phyloP scores from a whole-genome alignment of 2,329 filamentous ascomycete genomes.

The Fusarium ramigenum region DNA sequence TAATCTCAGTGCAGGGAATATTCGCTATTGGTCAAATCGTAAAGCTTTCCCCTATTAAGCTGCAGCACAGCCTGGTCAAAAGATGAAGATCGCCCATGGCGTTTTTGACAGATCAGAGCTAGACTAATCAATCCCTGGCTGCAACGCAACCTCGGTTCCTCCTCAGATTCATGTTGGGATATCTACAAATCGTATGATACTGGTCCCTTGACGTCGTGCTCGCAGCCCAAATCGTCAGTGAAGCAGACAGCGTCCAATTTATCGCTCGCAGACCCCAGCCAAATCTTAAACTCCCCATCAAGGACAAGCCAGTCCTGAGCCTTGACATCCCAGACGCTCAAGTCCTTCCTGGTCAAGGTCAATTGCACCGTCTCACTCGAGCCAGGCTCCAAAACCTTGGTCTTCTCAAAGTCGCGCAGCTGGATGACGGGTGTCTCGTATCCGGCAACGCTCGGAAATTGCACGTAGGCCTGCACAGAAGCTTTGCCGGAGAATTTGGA shows the following conservation, averaged over 20 bases:
- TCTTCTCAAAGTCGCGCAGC: constrained; percentile 79
- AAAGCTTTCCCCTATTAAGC: not conserved
- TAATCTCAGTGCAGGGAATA: not conserved
- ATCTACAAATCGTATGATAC: constrained; percentile 20
- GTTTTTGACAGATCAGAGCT: not conserved
- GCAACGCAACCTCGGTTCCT: not conserved
- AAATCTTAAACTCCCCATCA: constrained; percentile 51
- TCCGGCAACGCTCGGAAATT: constrained; percentile 49
- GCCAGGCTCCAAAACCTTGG: constrained; percentile 62
- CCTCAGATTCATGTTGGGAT: not conserved
- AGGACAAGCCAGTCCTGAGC: constrained; percentile 74
- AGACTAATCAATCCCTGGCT: not conserved
- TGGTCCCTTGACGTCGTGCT: constrained; percentile 21
- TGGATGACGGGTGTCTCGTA: constrained; percentile 73
- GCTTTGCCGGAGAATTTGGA: constrained; percentile 53
- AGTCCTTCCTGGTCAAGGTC: constrained; percentile 70
- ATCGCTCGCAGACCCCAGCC: constrained; percentile 53
- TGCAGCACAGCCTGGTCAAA: not conserved
- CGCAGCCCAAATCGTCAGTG: constrained; percentile 44
- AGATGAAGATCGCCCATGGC: constrained; percentile 7
- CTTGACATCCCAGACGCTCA: constrained; percentile 77
- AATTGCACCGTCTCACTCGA: constrained; percentile 64
- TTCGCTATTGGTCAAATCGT: not conserved
- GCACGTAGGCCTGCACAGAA: constrained; percentile 58
- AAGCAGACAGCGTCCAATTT: constrained; percentile 45